Evolutionary conservation across 164 flowering plant species (phyloP), one percentile per base, ranked within the genome.

Genomic region (Piper longum): DNA sequence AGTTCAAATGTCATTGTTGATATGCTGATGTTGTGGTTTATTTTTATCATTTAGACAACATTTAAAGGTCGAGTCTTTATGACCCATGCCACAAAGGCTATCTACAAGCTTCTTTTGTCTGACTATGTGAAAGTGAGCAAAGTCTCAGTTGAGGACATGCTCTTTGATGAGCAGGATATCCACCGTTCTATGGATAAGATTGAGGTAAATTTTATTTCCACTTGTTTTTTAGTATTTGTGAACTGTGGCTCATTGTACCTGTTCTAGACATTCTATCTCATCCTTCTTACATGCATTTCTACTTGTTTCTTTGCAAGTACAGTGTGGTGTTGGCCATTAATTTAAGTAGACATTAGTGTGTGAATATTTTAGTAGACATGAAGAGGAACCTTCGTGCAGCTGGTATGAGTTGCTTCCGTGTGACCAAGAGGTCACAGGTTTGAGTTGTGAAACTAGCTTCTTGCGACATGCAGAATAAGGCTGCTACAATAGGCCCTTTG

Each of bases 171-270:
- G 56, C 72, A 88, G 73, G 99, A 90, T 70, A 87, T 93, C 26
- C 77, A 79, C 44, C 85, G 83, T 8, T 90, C 99, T 69, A 93
- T 93, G 99, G 96, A 90, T 52, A 93, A 81, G 78, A 90, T 93
- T 64, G 97, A 90, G 97, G 99, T 73, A 17, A 3, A 67, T 60
- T 66, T 55, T 58, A 16, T 48, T 45, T 5, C 16, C 41, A 39
- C 43, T 11, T 60, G 41, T 39, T 8, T 16, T 16, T 40, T 16
- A 9, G 52, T 48, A 48, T 5, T 5, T 48, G 52, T 48, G 52
- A 48, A 5, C 36, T 26, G 36, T 26, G 36, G 36, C 2, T 26
- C 1, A 26, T 26, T 26, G 36, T 0, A 48, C 52, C 11, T 48
- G 12, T 12, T 5, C 52, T 48, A 14, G 52, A 48, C 52, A 12